phyloP scores from a whole-genome alignment of 352 stramenopile genomes.

The Phytophthora tentaculata region DNA sequence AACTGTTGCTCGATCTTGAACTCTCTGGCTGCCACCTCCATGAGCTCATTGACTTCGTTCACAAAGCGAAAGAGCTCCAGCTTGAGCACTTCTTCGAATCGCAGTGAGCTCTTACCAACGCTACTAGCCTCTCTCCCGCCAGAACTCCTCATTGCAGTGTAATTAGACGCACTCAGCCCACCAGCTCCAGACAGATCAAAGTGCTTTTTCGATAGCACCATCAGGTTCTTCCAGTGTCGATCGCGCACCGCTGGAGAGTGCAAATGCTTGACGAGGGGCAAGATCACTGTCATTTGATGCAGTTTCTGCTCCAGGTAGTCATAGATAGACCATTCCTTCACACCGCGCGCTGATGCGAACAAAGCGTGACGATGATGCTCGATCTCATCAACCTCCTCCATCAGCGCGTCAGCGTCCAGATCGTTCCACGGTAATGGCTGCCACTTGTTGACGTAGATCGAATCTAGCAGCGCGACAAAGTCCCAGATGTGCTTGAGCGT shows the following conservation, averaged over 20 bases:
- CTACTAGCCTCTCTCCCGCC: conserved; percentile 4
- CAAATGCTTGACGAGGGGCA: conserved; percentile 91
- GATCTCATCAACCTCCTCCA: conserved; percentile 90
- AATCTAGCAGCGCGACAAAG: conserved; percentile 89
- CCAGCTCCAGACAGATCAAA: conserved; percentile 66
- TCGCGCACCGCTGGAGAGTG: conserved; percentile 89
- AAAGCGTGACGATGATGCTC: conserved; percentile 62
- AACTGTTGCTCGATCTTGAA: conserved; percentile 98
- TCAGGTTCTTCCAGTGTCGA: conserved; percentile 90
- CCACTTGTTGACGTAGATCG: conserved; percentile 83
- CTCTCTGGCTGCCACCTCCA: conserved; percentile 95
- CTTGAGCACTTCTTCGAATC: conserved; percentile 92
- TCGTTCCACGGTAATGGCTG: conserved; percentile 87
- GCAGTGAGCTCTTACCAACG: conserved; percentile 52
- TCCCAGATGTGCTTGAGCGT: conserved; percentile 94
- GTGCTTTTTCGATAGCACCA: conserved; percentile 87
- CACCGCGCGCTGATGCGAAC: conserved; percentile 53
- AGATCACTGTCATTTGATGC: conserved; percentile 92
- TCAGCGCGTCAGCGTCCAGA: conserved; percentile 89
- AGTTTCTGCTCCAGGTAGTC: conserved; percentile 90
- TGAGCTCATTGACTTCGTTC: conserved; percentile 94
- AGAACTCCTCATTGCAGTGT: conserved; percentile 18
- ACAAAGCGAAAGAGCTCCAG: conserved; percentile 94
- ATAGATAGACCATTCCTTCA: conserved; percentile 95
- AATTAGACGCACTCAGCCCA: conserved; percentile 23